phyloP scores from a whole-genome alignment of 192 early-diverging fungal genomes.

The Pilaira anomala region DNA sequence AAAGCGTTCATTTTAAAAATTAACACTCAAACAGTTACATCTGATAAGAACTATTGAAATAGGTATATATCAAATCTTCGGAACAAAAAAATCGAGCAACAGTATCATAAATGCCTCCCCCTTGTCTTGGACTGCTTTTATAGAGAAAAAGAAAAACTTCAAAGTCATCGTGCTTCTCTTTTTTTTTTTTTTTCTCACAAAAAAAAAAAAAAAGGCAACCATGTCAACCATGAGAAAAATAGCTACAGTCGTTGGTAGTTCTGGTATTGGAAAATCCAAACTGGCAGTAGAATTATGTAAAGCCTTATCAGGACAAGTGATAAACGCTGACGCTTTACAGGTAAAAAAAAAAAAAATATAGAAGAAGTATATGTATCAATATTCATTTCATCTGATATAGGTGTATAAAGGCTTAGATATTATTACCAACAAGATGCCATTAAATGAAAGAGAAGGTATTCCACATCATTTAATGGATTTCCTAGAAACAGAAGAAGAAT shows the following conservation, averaged over 20 bases:
- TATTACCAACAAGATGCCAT: conserved; percentile 91
- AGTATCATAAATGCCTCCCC: too few species aligned
- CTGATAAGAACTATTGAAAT: too few species aligned
- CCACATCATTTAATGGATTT: conserved; percentile 87
- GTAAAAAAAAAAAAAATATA: conserved; percentile 34
- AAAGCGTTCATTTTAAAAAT: too few species aligned
- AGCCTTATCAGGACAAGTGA: conserved; percentile 78
- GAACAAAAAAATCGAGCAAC: too few species aligned
- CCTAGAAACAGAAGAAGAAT: conserved; percentile 69
- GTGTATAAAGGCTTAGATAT: conserved; percentile 91
- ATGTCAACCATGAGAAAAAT: conserved; percentile 27
- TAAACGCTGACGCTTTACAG: conserved; percentile 96
- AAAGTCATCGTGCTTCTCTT: too few species aligned
- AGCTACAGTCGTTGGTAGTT: conserved; percentile 79
- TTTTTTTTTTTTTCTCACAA: too few species aligned
- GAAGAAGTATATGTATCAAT: background rate
- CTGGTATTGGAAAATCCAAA: conserved; percentile 97
- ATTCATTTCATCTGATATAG: conserved; percentile 28
- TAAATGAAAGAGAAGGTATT: conserved; percentile 61
- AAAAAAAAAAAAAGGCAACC: too few species aligned
- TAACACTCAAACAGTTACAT: too few species aligned
- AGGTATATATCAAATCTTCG: too few species aligned
- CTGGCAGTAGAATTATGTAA: conserved; percentile 85
- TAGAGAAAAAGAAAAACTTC: too few species aligned
- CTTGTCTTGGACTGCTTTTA: too few species aligned